A percentile compares a stretch with the other conserved stretches of the same genome.
phyloP scores from a whole-genome alignment of 768 basidiomycete species.

The Xerocomus potaroensis region DNA sequence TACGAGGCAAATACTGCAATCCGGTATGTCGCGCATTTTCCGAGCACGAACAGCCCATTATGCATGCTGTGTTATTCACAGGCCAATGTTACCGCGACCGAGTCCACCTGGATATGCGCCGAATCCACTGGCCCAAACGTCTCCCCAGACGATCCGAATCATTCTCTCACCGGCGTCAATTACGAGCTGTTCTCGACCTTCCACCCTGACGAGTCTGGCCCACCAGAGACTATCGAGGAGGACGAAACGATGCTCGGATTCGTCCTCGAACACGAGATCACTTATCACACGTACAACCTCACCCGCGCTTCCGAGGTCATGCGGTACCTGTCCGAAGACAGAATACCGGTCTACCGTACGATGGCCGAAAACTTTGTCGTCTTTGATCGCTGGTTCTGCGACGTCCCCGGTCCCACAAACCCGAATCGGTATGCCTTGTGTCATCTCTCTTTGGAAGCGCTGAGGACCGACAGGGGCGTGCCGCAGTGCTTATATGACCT shows the following conservation, averaged over 20 bases:
- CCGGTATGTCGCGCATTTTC: conserved; percentile 8
- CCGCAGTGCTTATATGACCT: conserved; percentile 23
- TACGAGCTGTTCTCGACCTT: conserved; percentile 20
- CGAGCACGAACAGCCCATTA: neutral
- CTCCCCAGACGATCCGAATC: conserved; percentile 25
- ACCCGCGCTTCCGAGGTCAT: conserved; percentile 18
- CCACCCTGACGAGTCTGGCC: conserved; percentile 18
- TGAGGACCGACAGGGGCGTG: too few species aligned
- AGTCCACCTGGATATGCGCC: conserved; percentile 17
- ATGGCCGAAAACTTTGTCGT: conserved; percentile 23
- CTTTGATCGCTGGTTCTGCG: conserved; percentile 24
- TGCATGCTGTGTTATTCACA: neutral
- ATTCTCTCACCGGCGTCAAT: conserved; percentile 21
- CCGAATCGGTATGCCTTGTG: conserved; percentile 20
- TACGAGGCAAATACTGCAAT: conserved; percentile 19
- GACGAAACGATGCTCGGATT: conserved; percentile 22
- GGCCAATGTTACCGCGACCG: conserved; percentile 11
- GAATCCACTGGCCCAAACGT: conserved; percentile 13
- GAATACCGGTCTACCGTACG: conserved; percentile 22
- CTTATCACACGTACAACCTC: conserved; percentile 8
- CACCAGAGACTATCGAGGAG: neutral
- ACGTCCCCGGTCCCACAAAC: conserved; percentile 25
- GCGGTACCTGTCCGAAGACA: conserved; percentile 18
- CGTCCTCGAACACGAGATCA: conserved; percentile 17
- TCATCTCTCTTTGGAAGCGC: neutral